These are phyloP conservation scores for Phytophthora vignae DNA, from an alignment of 352 stramenopile species.

Conservation along the genomic window DNA sequence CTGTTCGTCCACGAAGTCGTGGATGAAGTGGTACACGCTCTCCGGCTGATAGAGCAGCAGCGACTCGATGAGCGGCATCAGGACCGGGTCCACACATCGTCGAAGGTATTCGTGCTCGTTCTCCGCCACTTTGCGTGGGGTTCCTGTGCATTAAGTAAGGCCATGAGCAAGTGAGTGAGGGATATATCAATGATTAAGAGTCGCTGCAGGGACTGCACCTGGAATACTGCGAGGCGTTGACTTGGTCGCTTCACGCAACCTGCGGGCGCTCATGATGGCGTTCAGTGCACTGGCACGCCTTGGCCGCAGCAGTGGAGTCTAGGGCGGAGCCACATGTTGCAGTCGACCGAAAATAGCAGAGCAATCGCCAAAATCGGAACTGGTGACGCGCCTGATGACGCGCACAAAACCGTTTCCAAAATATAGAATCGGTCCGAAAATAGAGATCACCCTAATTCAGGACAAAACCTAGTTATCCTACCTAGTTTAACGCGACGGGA, in stretches of 20 bases:
- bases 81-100: slow-evolving; percentile 75
- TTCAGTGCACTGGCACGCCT: neutral
- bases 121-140: slow-evolving; percentile 41
- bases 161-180: neutral
- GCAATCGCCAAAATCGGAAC: slow-evolving; percentile 26
- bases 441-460: slow-evolving; percentile 9
- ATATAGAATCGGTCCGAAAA: slow-evolving; percentile 23
- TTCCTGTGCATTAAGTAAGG: neutral
- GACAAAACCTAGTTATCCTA: neutral
- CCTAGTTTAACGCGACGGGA: too few species aligned
- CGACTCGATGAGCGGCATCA: slow-evolving; percentile 86
- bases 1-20: slow-evolving; percentile 77
- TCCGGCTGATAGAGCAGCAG: slow-evolving; percentile 82
- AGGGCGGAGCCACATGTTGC: slow-evolving; percentile 11
- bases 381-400: slow-evolving; percentile 11
- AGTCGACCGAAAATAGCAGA: slow-evolving; percentile 33
- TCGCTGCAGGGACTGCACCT: slow-evolving; percentile 17
- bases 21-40: slow-evolving; percentile 85
- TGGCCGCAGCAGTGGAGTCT: neutral
- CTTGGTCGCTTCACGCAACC: slow-evolving; percentile 44
- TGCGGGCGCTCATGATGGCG: slow-evolving; percentile 42
- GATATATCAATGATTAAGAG: neutral
- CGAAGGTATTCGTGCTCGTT: slow-evolving; percentile 86
- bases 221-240: slow-evolving; percentile 27
- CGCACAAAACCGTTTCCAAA: slow-evolving; percentile 12